Evolutionary conservation across 345 rosid genomes (phyloP).

Genomic region (Anacardium occidentale): DNA sequence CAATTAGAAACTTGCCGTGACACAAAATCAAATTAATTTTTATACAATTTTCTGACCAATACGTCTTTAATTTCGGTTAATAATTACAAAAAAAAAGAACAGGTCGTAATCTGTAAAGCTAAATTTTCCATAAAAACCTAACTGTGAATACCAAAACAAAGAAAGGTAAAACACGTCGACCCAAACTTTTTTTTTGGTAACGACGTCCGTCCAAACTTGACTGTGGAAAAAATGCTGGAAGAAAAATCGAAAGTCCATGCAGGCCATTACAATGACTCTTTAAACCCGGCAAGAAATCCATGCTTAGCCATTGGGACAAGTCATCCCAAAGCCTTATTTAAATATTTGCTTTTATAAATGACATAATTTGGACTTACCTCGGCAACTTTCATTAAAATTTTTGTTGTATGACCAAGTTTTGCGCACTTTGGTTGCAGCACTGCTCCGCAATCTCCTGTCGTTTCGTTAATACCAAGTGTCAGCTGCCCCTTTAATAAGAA

Average conservation of each 20-base stretch:
- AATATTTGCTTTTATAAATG: not conserved
- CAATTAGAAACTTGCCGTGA: too few species aligned
- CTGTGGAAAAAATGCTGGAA: not conserved
- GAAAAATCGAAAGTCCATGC: not conserved
- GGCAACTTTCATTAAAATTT: not conserved
- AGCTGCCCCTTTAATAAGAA: not conserved
- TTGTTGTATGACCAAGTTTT: not conserved
- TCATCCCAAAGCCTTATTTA: not conserved
- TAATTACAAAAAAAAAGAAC: not conserved
- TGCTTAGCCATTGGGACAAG: conserved; percentile 29
- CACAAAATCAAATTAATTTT: too few species aligned
- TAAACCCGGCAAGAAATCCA: conserved; percentile 27
- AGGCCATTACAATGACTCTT: conserved; percentile 10
- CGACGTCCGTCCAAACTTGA: not conserved
- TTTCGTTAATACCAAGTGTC: conserved; percentile 14
- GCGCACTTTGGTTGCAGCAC: conserved; percentile 11
- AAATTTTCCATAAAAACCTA: conserved; percentile 22
- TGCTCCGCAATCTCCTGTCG: conserved; percentile 22
- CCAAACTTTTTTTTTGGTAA: too few species aligned
- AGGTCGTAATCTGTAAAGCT: not conserved
- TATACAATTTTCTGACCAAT: too few species aligned
- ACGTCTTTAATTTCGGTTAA: too few species aligned
- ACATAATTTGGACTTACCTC: conserved; percentile 13
- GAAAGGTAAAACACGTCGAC: not conserved
- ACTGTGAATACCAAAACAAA: not conserved